These are phyloP conservation scores for Bothriochloa decipiens DNA, from an alignment of 176 grass and related monocot species.

Conservation along the genomic window DNA sequence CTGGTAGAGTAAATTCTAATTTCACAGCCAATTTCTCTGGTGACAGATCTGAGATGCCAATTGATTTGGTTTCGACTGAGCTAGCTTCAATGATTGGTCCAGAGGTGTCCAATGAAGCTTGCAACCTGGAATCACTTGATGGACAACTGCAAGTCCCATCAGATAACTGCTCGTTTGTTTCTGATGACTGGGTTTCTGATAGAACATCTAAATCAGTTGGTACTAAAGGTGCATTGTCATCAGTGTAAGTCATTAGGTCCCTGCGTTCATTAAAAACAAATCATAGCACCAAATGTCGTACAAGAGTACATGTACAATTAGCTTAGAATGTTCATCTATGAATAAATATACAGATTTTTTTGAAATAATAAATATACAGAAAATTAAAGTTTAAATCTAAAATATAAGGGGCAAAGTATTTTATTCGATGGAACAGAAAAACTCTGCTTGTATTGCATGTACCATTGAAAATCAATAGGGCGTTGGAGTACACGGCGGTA, in stretches of 20 bases:
- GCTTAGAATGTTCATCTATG: not conserved
- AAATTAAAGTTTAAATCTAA: conserved; percentile 19
- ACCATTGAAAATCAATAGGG: conserved; percentile 79
- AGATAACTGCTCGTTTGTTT: conserved; percentile 42
- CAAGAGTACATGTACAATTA: not conserved
- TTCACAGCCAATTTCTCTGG: conserved; percentile 73
- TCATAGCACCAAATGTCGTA: conserved; percentile 17
- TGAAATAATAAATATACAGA: not conserved
- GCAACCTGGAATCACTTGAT: conserved; percentile 9
- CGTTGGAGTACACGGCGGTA: conserved; percentile 80
- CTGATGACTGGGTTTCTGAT: conserved; percentile 37
- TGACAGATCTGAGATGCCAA: conserved; percentile 46
- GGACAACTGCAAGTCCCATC: conserved; percentile 30
- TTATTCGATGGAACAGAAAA: not conserved
- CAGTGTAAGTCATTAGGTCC: conserved; percentile 68
- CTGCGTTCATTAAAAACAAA: conserved; percentile 50
- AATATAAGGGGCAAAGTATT: conserved; percentile 1
- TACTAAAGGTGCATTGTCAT: conserved; percentile 59
- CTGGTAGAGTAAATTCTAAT: conserved; percentile 83
- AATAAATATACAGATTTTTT: too few relatives aligned
- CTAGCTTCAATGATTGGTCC: conserved; percentile 33
- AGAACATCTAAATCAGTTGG: conserved; percentile 81
- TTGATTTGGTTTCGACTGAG: conserved; percentile 21
- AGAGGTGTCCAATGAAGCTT: conserved; percentile 34
- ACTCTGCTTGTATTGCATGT: conserved; percentile 24